Conservation (phyloP, 345 rosid genomes). For the Citrus sp. region DNA sequence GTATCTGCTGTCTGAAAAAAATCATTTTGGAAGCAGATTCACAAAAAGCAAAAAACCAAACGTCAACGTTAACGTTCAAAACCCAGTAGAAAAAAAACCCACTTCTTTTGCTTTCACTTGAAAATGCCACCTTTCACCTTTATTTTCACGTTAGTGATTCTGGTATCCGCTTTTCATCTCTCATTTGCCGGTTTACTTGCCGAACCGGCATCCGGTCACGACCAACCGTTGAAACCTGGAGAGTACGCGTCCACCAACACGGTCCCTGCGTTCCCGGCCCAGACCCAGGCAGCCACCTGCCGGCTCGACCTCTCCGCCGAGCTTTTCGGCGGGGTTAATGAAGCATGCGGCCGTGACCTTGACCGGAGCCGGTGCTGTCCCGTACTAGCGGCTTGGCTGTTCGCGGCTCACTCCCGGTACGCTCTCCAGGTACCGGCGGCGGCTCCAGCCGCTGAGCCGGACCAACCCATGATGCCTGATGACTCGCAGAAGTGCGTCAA, state of each 20-base stretch:
- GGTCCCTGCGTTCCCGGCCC: conserved; percentile 84
- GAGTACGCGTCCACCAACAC: conserved; percentile 47
- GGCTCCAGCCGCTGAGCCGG: conserved; percentile 47
- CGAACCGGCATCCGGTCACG: conserved; percentile 45
- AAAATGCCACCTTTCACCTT: conserved; percentile 26
- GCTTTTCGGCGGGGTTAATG: conserved; percentile 92
- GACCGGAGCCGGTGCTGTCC: conserved; percentile 98
- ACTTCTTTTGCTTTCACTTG: conserved; percentile 3
- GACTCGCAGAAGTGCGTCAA: conserved; percentile 97
- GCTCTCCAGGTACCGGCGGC: conserved; percentile 76
- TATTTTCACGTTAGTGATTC: conserved; percentile 13
- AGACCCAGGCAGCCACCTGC: conserved; percentile 64
- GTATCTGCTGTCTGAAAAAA: conserved; percentile 17
- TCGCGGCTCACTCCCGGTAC: conserved; percentile 87
- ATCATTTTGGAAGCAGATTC: background rate
- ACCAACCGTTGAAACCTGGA: conserved; percentile 40
- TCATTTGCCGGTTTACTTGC: conserved; percentile 50
- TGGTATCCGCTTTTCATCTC: conserved; percentile 9
- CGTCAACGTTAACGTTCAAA: conserved; percentile 10
- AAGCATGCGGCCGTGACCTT: conserved; percentile 80
- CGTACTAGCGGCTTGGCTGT: conserved; percentile 94
- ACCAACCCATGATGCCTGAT: conserved; percentile 86
- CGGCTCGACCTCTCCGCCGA: conserved; percentile 89
- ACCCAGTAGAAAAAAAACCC: conserved; percentile 8
- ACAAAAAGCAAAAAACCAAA: background rate